phyloP scores from a whole-genome alignment of 176 grass and related monocot genomes.

The Hsuehochloa calcarea region DNA sequence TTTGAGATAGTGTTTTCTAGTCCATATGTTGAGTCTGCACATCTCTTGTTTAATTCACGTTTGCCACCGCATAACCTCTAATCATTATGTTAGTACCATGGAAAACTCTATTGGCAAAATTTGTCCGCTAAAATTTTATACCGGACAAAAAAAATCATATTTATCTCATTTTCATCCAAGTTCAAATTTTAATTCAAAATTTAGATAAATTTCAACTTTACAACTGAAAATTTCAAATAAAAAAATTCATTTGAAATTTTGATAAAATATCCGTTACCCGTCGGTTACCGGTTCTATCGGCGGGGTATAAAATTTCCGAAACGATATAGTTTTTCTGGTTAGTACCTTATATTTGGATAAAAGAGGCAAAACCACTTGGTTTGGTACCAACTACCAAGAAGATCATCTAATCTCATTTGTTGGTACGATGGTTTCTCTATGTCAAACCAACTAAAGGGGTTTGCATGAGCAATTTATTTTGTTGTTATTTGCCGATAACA shows the following conservation, averaged over 20 bases:
- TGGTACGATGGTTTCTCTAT: not conserved
- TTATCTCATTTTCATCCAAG: no score
- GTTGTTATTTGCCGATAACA: not conserved
- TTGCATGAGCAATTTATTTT: not conserved
- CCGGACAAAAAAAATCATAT: no score
- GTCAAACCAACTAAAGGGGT: not conserved
- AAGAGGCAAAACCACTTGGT: not conserved
- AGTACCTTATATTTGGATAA: not conserved
- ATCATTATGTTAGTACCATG: not conserved
- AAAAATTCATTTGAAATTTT: no score
- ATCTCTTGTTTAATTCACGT: not conserved
- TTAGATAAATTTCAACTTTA: no score
- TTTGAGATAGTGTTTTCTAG: not conserved
- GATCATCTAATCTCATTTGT: not conserved
- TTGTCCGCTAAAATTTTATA: no score
- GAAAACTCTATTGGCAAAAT: no score
- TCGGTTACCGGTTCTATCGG: no score
- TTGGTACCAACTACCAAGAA: not conserved
- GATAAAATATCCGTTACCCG: no score
- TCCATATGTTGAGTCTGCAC: not conserved
- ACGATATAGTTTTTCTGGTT: not conserved
- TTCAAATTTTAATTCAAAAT: no score
- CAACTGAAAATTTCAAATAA: no score
- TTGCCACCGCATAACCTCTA: not conserved
- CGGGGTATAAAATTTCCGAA: no score